phyloP scores from a whole-genome alignment of 129 eudicot species.

The Sambucus nigra region DNA sequence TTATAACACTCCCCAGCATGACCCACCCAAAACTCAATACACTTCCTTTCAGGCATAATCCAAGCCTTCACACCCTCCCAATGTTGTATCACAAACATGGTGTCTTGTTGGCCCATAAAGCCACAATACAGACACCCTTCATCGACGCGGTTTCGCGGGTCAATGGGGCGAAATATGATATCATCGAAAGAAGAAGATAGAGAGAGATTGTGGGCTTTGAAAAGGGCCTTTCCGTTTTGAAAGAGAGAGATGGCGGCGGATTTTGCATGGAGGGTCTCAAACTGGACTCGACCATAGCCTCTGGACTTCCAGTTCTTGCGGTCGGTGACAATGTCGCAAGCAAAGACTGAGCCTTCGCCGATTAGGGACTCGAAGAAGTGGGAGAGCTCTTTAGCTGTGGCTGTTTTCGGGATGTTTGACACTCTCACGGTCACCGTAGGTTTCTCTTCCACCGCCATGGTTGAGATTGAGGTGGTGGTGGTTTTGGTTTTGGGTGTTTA shows the following conservation, averaged over 20 bases:
- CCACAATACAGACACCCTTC: conserved; percentile 45
- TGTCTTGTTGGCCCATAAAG: conserved; percentile 29
- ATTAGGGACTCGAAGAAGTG: conserved; percentile 44
- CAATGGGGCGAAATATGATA: conserved; percentile 48
- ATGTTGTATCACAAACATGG: conserved; percentile 54
- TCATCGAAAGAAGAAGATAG: conserved; percentile 50
- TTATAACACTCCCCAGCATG: conserved; percentile 32
- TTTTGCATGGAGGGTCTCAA: conserved; percentile 54
- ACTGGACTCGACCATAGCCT: conserved; percentile 73
- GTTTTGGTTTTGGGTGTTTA: too few relatives aligned
- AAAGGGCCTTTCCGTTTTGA: conserved; percentile 18
- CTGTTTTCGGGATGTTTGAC: conserved; percentile 66
- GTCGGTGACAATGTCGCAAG: conserved; percentile 70
- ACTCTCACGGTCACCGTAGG: conserved; percentile 46
- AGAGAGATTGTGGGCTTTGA: conserved; percentile 43
- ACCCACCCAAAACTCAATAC: conserved; percentile 47
- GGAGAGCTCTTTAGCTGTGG: conserved; percentile 50
- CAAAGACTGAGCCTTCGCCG: conserved; percentile 52
- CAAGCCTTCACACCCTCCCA: conserved; percentile 57
- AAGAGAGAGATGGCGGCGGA: conserved; percentile 28
- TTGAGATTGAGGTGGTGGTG: not conserved
- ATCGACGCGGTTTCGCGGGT: conserved; percentile 35
- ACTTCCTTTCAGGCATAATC: conserved; percentile 71
- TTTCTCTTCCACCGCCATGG: conserved; percentile 35
- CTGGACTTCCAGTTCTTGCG: conserved; percentile 81